Base-by-base conservation (phyloP, 768 basidiomycete species). In the Pleurotus sapidus region DNA sequence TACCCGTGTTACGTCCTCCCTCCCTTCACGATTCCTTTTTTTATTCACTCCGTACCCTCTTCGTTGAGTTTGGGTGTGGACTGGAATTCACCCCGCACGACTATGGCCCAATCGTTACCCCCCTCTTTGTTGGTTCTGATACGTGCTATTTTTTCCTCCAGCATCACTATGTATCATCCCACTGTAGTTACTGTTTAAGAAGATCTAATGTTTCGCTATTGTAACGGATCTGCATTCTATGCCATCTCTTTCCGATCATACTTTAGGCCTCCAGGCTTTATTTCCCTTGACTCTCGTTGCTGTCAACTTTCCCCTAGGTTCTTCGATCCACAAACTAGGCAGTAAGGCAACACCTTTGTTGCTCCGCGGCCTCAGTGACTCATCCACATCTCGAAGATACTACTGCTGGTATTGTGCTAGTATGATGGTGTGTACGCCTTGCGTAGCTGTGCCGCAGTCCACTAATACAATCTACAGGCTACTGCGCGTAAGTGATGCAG, bases 91-190 rank as follows among this genome's bases (percentile, higher is more conserved):
- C 27, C n/a, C 38, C 18, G 20, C 42, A 51, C 30, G 49, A 25
- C 56, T 60, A 47, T 42, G 53, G 49, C 54, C 56, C 48, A 61
- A 49, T 55, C 54, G 49, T 59, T 58, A 62, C 62, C 58, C 60
- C 45, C 49, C 58, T 60, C 56, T 54, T 49, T 53, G 43, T 60
- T 64, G 58, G 47, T 57, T 60, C 54, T 34, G 30, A 34, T 9
- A 34, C 30, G 30, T 34, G 30, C 30, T 55, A 23, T 46, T 49
- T 34, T 55, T 46, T 64, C 58, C 61, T 57, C 61, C 63, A 61
- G 64, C 63, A 69, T 70, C 71, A 73, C 67, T 72, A 67, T 68
- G 64, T 60, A 64, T 57, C 48, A 25, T 17, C 18, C 60, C 54
- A 63, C 57, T 67, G 64, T 70, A 69, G 61, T 64, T 61, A 54